phyloP scores from a whole-genome alignment of 768 basidiomycete species.

The Hericium rajendrae region DNA sequence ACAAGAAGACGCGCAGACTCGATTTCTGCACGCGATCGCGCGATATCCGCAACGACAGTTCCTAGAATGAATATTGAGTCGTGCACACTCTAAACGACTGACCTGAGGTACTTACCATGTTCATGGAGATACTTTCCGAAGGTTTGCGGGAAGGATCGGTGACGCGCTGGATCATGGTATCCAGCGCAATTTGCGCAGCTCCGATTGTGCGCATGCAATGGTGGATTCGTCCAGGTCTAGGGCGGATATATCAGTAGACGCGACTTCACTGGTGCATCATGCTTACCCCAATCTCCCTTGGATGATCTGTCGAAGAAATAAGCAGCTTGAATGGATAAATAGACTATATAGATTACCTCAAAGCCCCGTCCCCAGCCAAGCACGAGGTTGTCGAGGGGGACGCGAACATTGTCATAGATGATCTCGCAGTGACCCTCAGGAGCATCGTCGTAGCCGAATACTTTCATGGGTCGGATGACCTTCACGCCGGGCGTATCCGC shows the following conservation, averaged over 20 bases:
- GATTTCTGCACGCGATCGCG: conserved; percentile 87
- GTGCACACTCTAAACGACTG: neutral
- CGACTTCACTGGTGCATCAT: neutral
- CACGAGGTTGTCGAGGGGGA: conserved; percentile 75
- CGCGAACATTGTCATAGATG: conserved; percentile 87
- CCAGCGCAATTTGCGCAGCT: conserved; percentile 72
- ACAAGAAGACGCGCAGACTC: conserved; percentile 84
- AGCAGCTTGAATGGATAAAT: neutral
- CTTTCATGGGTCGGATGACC: conserved; percentile 84
- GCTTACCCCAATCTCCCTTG: conserved; percentile 89
- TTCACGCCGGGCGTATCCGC: conserved; percentile 79
- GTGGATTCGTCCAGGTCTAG: conserved; percentile 88
- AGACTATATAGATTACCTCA: conserved; percentile 41
- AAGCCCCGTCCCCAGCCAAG: conserved; percentile 94
- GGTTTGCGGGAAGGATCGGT: conserved; percentile 89
- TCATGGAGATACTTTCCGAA: conserved; percentile 89
- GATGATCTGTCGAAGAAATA: conserved; percentile 48
- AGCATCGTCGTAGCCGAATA: conserved; percentile 92
- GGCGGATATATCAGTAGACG: conserved; percentile 1
- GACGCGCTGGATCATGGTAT: conserved; percentile 81
- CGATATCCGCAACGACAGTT: conserved; percentile 85
- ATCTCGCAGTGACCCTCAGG: conserved; percentile 97
- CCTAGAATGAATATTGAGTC: conserved; percentile 32
- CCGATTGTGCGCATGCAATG: conserved; percentile 98
- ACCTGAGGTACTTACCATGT: conserved; percentile 50